Evolutionary conservation across 495 filamentous ascomycete species (phyloP).

Genomic region (Penicillium tannophilum): DNA sequence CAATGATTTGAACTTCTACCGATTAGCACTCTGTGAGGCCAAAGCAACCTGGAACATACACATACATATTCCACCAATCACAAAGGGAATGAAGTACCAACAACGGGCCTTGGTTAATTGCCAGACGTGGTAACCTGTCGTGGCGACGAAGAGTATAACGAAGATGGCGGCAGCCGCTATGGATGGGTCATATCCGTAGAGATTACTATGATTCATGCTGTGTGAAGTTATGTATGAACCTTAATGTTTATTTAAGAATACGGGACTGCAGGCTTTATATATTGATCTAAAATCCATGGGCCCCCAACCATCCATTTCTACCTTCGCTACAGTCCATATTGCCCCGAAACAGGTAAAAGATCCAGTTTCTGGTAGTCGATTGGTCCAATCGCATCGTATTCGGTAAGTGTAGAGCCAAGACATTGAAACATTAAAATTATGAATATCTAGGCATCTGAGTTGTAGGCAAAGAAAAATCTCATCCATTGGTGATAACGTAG

Average conservation of each 20-base stretch:
- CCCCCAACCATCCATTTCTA: too few species aligned
- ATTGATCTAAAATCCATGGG: not conserved
- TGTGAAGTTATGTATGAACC: too few species aligned
- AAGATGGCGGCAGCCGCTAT: constrained; percentile 27
- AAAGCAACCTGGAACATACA: not conserved
- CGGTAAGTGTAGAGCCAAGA: not conserved
- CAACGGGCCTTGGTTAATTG: constrained; percentile 27
- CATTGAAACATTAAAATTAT: not conserved
- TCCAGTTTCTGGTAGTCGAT: not conserved
- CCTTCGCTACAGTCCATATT: too few species aligned
- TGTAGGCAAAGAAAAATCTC: not conserved
- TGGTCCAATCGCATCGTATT: not conserved
- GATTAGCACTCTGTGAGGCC: not conserved
- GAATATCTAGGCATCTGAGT: not conserved
- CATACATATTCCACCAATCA: constrained; percentile 32
- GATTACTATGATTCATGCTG: constrained; percentile 20
- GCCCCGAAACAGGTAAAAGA: not conserved
- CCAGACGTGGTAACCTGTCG: constrained; percentile 20
- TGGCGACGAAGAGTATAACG: constrained; percentile 21
- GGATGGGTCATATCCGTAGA: constrained; percentile 32
- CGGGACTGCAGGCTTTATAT: not conserved
- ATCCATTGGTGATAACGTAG: too few species aligned
- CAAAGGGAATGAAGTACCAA: constrained; percentile 35
- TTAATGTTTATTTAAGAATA: not conserved
- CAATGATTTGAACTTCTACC: constrained; percentile 54